Conservation (phyloP, 2,329 filamentous ascomycete species). For the Trichoderma sp. region DNA sequence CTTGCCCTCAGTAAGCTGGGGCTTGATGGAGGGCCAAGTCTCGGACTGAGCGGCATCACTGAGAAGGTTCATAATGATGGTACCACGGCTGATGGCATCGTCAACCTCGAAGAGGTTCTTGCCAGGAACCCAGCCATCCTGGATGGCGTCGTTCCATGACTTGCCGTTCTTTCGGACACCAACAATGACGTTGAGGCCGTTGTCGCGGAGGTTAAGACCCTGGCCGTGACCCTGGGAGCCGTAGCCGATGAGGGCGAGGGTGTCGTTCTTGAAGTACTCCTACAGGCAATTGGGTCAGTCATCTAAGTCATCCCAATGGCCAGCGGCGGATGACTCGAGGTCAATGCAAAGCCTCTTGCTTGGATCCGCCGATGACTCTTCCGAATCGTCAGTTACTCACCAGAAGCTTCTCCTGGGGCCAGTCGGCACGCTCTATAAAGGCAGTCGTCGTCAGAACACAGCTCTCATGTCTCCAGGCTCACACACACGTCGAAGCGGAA, state of each 20-base stretch:
- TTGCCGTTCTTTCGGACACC: constrained; percentile 97
- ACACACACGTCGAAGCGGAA: background rate
- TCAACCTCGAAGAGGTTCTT: constrained; percentile 99
- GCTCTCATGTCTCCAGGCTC: background rate
- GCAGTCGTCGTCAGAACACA: background rate
- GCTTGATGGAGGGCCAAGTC: constrained; percentile 98
- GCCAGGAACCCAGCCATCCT: constrained; percentile 97
- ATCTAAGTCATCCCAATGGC: background rate
- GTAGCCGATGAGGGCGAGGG: constrained; percentile 97
- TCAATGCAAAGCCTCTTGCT: background rate
- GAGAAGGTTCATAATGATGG: constrained; percentile 99
- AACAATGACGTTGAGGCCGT: constrained; percentile 97
- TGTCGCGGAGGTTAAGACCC: constrained; percentile 99
- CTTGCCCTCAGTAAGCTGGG: constrained; percentile 98
- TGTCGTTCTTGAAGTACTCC: constrained; percentile 99
- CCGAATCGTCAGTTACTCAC: constrained; percentile 52
- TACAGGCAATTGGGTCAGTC: constrained; percentile 45
- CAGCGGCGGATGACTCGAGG: background rate
- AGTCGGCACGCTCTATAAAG: constrained; percentile 84
- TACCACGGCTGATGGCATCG: constrained; percentile 89
- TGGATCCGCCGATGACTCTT: background rate
- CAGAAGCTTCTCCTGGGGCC: constrained; percentile 96
- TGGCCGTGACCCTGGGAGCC: constrained; percentile 97
- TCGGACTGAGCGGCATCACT: constrained; percentile 96
- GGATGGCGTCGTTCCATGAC: constrained; percentile 95